Conservation (phyloP, 2,329 filamentous ascomycete species). For the Stachybotrys chartarum region DNA sequence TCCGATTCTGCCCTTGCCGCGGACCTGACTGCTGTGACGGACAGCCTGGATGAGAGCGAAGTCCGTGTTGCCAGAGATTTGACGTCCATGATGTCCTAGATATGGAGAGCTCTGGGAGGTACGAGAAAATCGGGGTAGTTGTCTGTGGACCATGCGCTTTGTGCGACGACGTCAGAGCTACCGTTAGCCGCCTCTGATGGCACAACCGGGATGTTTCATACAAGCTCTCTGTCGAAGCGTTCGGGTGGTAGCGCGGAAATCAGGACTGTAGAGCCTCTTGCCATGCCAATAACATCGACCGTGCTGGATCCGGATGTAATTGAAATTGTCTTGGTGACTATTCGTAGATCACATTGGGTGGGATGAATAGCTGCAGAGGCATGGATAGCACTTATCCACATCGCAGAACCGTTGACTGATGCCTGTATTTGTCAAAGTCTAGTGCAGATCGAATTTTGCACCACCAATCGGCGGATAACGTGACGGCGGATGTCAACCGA, state of each 20-base stretch:
- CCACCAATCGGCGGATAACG: no score
- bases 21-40: conserved; percentile 19
- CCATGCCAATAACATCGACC: no score
- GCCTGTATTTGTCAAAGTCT: no score
- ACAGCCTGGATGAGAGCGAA: conserved; percentile 22
- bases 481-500: no score
- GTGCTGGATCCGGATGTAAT: no score
- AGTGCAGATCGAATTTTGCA: no score
- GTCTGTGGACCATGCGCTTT: conserved; percentile 31
- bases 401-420: no score
- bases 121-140: conserved; percentile 25
- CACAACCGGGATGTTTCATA: not conserved
- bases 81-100: conserved; percentile 18
- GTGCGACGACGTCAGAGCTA: conserved; percentile 29
- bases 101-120: conserved; percentile 19
- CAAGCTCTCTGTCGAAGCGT: not conserved
- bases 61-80: conserved; percentile 16
- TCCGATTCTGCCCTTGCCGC: conserved; percentile 16
- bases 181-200: not conserved
- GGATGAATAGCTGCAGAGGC: no score
- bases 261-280: not conserved
- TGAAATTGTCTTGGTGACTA: no score
- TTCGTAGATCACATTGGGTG: no score
- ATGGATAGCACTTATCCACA: no score
- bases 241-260: not conserved